These are phyloP conservation scores for Candida sakaeoensis DNA, from an alignment of 805 yeast species.

Conservation along the genomic window DNA sequence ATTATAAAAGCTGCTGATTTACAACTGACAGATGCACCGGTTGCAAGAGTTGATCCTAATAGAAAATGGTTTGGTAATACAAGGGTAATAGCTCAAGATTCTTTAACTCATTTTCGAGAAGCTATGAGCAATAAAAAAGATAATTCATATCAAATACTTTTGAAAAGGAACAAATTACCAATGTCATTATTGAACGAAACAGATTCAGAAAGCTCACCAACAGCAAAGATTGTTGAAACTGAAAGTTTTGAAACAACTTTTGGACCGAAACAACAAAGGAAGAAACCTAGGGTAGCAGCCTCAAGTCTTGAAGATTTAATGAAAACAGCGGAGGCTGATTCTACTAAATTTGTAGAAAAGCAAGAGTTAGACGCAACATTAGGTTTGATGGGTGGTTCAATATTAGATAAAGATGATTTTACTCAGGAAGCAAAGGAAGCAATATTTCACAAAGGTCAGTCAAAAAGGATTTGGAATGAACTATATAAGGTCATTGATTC, in stretches of 20 bases:
- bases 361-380: conserved; percentile 69
- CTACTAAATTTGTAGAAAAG: conserved; percentile 65
- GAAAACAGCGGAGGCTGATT: conserved; percentile 50
- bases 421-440: conserved; percentile 91
- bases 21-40: conserved; percentile 83
- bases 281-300: conserved; percentile 76
- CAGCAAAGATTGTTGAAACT: conserved; percentile 78
- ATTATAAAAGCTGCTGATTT: conserved; percentile 81
- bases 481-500: conserved; percentile 95
- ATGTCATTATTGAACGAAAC: conserved; percentile 92
- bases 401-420: conserved; percentile 69
- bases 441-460: conserved; percentile 94
- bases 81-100: conserved; percentile 96
- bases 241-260: conserved; percentile 79
- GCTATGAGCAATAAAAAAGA: conserved; percentile 84
- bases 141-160: conserved; percentile 79
- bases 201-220: conserved; percentile 71
- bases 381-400: conserved; percentile 72
- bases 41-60: conserved; percentile 92
- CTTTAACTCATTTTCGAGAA: conserved; percentile 87
- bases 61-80: conserved; percentile 98
- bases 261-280: conserved; percentile 94
- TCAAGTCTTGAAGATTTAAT: conserved; percentile 80
- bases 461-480: conserved; percentile 98
- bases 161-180: conserved; percentile 88